Evolutionary conservation across 495 filamentous ascomycete genomes (phyloP), one percentile per base, ranked within the genome.

Genomic region (Aspergillus asperescens): DNA sequence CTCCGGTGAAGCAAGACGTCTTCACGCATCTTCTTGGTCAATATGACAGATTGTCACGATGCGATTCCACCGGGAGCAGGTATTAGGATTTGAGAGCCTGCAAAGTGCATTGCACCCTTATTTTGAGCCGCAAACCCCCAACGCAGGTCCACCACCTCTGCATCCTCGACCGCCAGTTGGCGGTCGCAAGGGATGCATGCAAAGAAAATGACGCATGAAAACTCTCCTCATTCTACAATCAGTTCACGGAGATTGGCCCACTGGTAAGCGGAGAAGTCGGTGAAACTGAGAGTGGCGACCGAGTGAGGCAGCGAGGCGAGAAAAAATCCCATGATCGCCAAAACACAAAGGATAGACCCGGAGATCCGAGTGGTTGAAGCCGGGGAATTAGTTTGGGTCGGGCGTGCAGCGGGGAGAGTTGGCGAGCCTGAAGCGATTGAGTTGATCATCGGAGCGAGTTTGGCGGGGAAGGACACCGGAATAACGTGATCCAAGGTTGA

Each of bases 111-210:
- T 23, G 29, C 29, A 23, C 9, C 29, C 29, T 35, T 35, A 16
- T 46, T 47, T 42, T 42, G 44, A 47, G 44, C 44, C 44, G 29
- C 44, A 47, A 9, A 22, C 27, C 15, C 7, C 32, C 8, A 18
- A 24, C 43, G 43, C 43, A 46, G 43, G 44, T 7, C 18, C 29
- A 34, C 44, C 29, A 29, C 28, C 29, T 35, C 29, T 35, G 19
- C 12, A 35, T 22, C 4, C 15, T 15, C 19, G 10, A 20, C 18
- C 1, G 29, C 18, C 28, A 15, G 19, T 47, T 15, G 10, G 18
- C 18, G n/a, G 19, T 35, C 18, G 19, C 44, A 24, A n/a, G 15
- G 10, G 7, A 15, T 47, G 44, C 44, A 47, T 47, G 44, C n/a
- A 18, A 35, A 23, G 29, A 3, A 47, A 32, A 27, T 23, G 42